Percentiles rank a stretch among this genome's conserved stretches.
Evolutionary conservation across 768 basidiomycete genomes (phyloP).

Genomic region (Phallus indusiatus): DNA sequence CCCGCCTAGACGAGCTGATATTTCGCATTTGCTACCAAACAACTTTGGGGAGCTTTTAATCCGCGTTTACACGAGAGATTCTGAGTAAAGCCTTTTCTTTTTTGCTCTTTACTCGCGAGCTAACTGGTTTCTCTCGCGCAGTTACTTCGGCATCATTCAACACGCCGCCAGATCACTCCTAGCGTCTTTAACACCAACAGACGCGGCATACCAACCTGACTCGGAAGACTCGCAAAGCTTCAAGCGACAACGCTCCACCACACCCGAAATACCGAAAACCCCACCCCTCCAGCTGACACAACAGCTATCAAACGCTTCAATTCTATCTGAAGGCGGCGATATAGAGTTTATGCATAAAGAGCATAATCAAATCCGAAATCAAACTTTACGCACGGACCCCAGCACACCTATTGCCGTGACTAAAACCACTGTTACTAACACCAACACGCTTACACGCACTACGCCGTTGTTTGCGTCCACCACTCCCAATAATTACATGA

Average conservation of each 20-base stretch:
- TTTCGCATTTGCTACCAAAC: constrained; percentile 55
- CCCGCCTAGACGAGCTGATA: constrained; percentile 42
- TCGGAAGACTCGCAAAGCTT: neutral
- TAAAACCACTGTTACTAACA: neutral
- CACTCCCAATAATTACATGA: constrained; percentile 3
- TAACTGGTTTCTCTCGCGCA: neutral
- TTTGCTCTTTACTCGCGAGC: neutral
- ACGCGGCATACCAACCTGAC: neutral
- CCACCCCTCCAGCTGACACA: neutral
- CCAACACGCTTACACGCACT: neutral
- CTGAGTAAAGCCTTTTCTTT: constrained; percentile 20
- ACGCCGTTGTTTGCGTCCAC: neutral
- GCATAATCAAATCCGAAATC: no score
- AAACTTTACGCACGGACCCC: no score
- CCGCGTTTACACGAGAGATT: constrained; percentile 62
- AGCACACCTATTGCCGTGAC: neutral
- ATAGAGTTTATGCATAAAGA: no score
- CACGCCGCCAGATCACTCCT: constrained; percentile 23
- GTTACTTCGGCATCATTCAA: constrained; percentile 56
- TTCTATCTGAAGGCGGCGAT: neutral
- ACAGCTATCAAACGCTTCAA: neutral
- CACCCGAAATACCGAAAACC: neutral
- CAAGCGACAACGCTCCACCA: neutral
- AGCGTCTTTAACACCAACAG: neutral
- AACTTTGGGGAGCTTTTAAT: constrained; percentile 63